These are phyloP conservation scores for Sungouiella thailandica DNA, from an alignment of 805 yeast species.

Conservation along the genomic window DNA sequence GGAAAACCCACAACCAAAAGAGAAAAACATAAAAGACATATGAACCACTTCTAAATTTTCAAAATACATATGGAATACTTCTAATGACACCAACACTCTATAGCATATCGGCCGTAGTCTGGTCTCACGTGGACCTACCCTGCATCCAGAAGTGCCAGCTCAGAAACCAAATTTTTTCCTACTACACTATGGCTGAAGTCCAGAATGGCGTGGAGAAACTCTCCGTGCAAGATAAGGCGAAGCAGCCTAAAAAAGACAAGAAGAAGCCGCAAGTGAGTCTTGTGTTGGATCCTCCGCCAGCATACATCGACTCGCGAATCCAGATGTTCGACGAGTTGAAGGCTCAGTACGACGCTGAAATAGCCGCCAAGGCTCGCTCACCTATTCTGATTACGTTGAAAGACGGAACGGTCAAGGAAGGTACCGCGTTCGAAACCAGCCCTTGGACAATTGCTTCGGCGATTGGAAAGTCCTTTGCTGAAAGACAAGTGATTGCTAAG, in stretches of 20 bases:
- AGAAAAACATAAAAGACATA: no score
- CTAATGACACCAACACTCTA: no score
- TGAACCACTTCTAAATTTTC: no score
- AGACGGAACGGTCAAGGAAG: constrained; percentile 79
- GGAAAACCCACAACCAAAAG: no score
- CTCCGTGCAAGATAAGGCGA: constrained; percentile 12
- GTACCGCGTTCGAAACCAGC: constrained; percentile 81
- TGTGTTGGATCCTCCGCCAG: constrained; percentile 72
- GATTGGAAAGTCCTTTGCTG: constrained; percentile 83
- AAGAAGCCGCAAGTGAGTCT: constrained; percentile 39
- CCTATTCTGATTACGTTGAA: constrained; percentile 77
- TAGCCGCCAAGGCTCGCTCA: constrained; percentile 52
- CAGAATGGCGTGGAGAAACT: constrained; percentile 15
- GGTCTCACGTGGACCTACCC: no score
- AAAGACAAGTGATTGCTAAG: constrained; percentile 86
- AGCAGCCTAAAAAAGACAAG: constrained; percentile 33
- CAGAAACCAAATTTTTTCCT: constrained; percentile 1
- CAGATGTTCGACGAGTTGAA: constrained; percentile 75
- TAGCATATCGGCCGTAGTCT: no score
- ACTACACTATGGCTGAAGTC: constrained; percentile 14
- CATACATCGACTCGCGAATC: constrained; percentile 74
- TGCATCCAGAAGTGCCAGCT: constrained; percentile 4
- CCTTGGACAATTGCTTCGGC: constrained; percentile 81
- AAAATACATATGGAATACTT: no score
- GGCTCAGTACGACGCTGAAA: constrained; percentile 67